Evolutionary conservation across 1,284 basidiomycete species (phyloP), one percentile per base, ranked within the genome.

Genomic region (Heterobasidion irregulare): DNA sequence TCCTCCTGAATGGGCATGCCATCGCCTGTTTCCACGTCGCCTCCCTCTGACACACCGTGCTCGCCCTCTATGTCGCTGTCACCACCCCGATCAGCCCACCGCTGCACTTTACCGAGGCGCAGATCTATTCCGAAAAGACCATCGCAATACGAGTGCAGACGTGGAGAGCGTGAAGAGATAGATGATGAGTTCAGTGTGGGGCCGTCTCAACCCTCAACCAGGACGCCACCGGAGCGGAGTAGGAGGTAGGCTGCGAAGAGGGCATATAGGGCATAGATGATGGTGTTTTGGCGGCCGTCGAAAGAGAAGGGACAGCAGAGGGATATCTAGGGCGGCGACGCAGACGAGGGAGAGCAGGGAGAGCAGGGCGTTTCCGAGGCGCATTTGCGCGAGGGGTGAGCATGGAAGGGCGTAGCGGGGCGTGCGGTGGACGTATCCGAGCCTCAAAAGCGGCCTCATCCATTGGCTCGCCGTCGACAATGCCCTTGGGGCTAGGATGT

Each of bases 381-480:
- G 74, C 67, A 79, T 77, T 84, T 86, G 63, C 46, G 48, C 5
- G 26, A 26, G 26, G 26, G 26, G 26, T 26, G 26, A 26, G 26
- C 26, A 26, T 9, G 18, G 15, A 50, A 15, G 35, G 8, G 48
- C 8, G 13, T 38, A 15, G 36, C 32, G 36, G 38, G 19, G 33
- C 32, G 36, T 33, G 13, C 18, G n/a, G 18, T 34, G 7, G 16
- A 77, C 82, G 55, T 64, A 84, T 89, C 70, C 72, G 72, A 13
- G 64, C 63, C 89, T 92, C 94, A 65, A 95, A 94, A 12, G 62
- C 70, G 12, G 79, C 79, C 53, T 81, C 84, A 16, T 90, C 73
- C 47, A 94, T 76, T 9, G 90, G 86, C 54, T 82, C 80, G 1
- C 93, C 92, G 63, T 94, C 86, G 12, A 84, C 63, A 35, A 82